Evolutionary conservation across 2,329 filamentous ascomycete species (phyloP).

Genomic region (Hymenoscyphus occultus): DNA sequence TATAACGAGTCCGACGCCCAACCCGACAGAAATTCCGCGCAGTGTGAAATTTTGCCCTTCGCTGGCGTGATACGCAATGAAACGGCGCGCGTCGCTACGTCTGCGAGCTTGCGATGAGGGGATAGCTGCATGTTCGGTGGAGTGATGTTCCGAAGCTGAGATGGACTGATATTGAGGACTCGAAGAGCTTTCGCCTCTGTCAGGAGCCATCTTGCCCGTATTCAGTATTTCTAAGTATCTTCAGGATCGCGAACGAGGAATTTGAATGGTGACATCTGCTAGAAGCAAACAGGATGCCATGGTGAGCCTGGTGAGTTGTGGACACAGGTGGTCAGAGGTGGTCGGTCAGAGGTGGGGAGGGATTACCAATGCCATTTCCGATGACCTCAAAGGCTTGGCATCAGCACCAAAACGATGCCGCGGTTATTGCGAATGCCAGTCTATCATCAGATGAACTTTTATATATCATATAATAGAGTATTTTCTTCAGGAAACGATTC

Average conservation of each 20-base stretch:
- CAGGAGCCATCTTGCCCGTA: constrained; percentile 8
- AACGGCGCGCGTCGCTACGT: constrained; percentile 31
- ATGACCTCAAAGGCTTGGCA: background rate
- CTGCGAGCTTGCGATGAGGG: constrained; percentile 18
- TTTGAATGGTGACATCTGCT: background rate
- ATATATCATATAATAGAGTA: too few species aligned
- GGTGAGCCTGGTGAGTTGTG: background rate
- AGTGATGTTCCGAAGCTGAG: constrained; percentile 11
- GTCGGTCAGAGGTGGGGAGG: background rate
- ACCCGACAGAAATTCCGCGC: constrained; percentile 74
- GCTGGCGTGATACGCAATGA: constrained; percentile 32
- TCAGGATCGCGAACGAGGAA: background rate
- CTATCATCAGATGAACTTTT: too few species aligned
- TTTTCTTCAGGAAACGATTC: too few species aligned
- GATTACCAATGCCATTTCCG: background rate
- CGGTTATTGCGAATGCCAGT: too few species aligned
- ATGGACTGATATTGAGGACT: constrained; percentile 14
- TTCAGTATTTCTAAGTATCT: background rate
- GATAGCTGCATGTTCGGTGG: constrained; percentile 7
- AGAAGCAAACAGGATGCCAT: background rate
- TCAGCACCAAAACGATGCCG: too few species aligned
- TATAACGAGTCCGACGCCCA: constrained; percentile 83
- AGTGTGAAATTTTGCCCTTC: constrained; percentile 72
- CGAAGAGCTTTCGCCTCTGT: constrained; percentile 8
- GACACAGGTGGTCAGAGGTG: background rate